Conservation (phyloP, 1,284 basidiomycete species). For the Austroboletus niveus region DNA sequence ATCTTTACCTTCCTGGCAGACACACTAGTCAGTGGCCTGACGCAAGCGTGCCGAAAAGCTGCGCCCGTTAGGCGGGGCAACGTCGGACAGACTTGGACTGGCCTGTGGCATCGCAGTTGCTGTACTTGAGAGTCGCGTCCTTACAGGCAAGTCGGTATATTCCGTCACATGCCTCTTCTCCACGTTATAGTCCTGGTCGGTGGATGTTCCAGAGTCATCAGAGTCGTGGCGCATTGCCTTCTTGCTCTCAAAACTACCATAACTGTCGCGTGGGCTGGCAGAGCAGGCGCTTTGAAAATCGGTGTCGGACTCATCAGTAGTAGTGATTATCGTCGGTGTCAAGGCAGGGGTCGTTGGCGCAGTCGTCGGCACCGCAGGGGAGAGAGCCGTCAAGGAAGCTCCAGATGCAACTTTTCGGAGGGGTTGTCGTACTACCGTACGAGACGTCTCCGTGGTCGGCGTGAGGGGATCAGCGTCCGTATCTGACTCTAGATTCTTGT, state of each 20-base stretch:
- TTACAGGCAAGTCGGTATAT: slow-evolving; percentile 30
- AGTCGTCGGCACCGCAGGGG: slow-evolving; percentile 27
- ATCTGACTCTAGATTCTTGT: slow-evolving; percentile 29
- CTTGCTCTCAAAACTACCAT: slow-evolving; percentile 40
- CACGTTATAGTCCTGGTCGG: slow-evolving; percentile 26
- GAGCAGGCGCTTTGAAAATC: slow-evolving; percentile 85
- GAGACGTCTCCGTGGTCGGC: slow-evolving; percentile 24
- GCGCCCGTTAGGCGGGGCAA: slow-evolving; percentile 31
- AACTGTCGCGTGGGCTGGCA: slow-evolving; percentile 64
- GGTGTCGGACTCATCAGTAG: slow-evolving; percentile 77
- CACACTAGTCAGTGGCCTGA: slow-evolving; percentile 17
- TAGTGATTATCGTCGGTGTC: slow-evolving; percentile 40
- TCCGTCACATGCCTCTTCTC: slow-evolving; percentile 31
- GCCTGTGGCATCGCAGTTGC: slow-evolving; percentile 39
- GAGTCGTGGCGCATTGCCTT: slow-evolving; percentile 28
- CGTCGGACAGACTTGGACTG: slow-evolving; percentile 41
- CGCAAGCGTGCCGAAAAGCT: slow-evolving; percentile 21
- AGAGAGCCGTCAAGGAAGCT: slow-evolving; percentile 35
- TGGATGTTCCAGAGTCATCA: slow-evolving; percentile 35
- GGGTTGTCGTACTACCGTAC: slow-evolving; percentile 4
- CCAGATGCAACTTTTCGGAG: slow-evolving; percentile 39
- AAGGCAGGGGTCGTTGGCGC: slow-evolving; percentile 42
- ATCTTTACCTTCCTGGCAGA: slow-evolving; percentile 29
- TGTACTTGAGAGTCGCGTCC: slow-evolving; percentile 47
- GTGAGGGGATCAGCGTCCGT: slow-evolving; percentile 26